Conservation (phyloP, 2,329 filamentous ascomycete species). For the Pseudofabraea citricarpa region DNA sequence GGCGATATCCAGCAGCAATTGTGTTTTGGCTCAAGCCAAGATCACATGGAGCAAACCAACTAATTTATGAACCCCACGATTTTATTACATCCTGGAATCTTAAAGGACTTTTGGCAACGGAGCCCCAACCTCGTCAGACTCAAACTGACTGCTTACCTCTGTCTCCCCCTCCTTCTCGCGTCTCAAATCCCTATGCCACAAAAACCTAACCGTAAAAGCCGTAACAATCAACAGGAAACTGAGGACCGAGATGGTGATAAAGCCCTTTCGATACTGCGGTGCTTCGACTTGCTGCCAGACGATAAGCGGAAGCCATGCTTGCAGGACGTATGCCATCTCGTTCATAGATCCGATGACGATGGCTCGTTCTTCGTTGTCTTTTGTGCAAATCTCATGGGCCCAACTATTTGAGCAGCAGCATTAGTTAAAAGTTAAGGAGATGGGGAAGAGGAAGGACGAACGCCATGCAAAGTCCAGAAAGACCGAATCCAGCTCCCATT, state of each 20-base stretch:
- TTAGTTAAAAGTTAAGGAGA: too few relatives aligned
- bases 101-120: too few relatives aligned
- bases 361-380: constrained; percentile 60
- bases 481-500: constrained; percentile 38
- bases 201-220: constrained; percentile 5
- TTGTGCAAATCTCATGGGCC: constrained; percentile 49
- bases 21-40: too few relatives aligned
- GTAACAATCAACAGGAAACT: constrained; percentile 26
- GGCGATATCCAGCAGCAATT: too few relatives aligned
- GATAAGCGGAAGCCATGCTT: constrained; percentile 63
- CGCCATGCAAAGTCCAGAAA: constrained; percentile 46
- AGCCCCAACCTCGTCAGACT: too few relatives aligned
- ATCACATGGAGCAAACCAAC: too few relatives aligned
- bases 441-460: constrained; percentile 31
- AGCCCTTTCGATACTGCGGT: constrained; percentile 57
- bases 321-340: constrained; percentile 63
- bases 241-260: constrained; percentile 47
- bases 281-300: constrained; percentile 63
- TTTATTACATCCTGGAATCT: too few relatives aligned
- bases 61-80: too few relatives aligned
- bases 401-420: too few relatives aligned
- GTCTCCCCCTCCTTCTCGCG: too few relatives aligned
- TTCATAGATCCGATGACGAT: constrained; percentile 65
- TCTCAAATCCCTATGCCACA: constrained; percentile 12
- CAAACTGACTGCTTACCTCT: too few relatives aligned